Percentiles rank a stretch among this genome's conserved stretches.
phyloP scores from a whole-genome alignment of 179 eudicot genomes.

The Beta macrorhiza region DNA sequence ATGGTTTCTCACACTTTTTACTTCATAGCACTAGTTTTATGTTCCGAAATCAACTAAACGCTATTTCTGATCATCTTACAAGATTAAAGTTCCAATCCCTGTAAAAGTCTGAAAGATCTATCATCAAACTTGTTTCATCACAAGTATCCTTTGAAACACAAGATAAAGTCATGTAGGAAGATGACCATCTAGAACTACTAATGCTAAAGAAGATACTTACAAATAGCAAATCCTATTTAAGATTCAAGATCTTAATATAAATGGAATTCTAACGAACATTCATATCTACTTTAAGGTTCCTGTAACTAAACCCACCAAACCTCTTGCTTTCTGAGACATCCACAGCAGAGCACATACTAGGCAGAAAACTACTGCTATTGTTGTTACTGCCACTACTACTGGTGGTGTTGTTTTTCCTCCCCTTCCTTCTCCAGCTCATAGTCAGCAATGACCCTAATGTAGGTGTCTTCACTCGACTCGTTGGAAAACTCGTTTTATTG shows the following conservation, averaged over 20 bases:
- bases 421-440: slow-evolving; percentile 50
- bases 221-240: slow-evolving; percentile 11
- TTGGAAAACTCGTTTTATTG: slow-evolving; percentile 14
- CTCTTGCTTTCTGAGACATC: slow-evolving; percentile 50
- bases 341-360: slow-evolving; percentile 66
- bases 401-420: slow-evolving; percentile 30
- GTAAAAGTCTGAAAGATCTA: no score
- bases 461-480: slow-evolving; percentile 26
- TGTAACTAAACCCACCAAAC: slow-evolving; percentile 49
- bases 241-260: background rate
- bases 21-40: background rate
- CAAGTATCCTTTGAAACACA: background rate
- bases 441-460: slow-evolving; percentile 40
- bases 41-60: background rate
- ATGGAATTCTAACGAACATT: slow-evolving; percentile 11
- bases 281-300: slow-evolving; percentile 47
- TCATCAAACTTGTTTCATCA: background rate
- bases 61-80: background rate
- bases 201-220: slow-evolving; percentile 4
- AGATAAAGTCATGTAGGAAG: background rate
- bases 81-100: background rate
- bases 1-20: background rate
- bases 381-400: slow-evolving; percentile 24
- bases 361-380: slow-evolving; percentile 44
- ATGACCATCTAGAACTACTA: slow-evolving; percentile 5